Evolutionary conservation across 805 yeast genomes (phyloP).

Genomic region (Wickerhamomyces alni): DNA sequence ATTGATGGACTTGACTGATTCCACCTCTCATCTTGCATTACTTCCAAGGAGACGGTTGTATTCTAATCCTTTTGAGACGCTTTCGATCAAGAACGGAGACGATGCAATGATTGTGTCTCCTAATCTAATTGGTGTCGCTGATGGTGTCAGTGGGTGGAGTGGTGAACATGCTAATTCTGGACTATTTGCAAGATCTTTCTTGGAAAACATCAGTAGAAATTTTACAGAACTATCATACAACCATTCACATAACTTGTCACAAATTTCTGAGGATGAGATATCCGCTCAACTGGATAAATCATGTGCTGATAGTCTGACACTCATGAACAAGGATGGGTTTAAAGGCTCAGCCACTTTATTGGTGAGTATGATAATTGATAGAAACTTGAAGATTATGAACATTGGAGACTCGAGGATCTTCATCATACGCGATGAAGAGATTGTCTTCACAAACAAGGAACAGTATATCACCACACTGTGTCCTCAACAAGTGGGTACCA

Average conservation of each 20-base stretch:
- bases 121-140: constrained; percentile 47
- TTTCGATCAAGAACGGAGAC: constrained; percentile 48
- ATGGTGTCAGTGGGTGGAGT: constrained; percentile 55
- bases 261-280: constrained; percentile 37
- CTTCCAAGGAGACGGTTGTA: constrained; percentile 46
- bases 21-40: constrained; percentile 34
- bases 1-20: constrained; percentile 44
- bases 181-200: constrained; percentile 45
- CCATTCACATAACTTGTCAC: constrained; percentile 26
- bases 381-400: constrained; percentile 38
- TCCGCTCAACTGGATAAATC: constrained; percentile 40
- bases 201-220: constrained; percentile 41
- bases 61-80: constrained; percentile 47
- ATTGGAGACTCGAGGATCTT: constrained; percentile 48
- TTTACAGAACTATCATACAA: constrained; percentile 21
- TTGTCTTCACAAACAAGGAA: constrained; percentile 38
- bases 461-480: constrained; percentile 41
- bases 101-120: constrained; percentile 54
- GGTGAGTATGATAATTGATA: constrained; percentile 43
- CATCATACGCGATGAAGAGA: constrained; percentile 40
- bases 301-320: constrained; percentile 39
- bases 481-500: constrained; percentile 52
- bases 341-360: constrained; percentile 46
- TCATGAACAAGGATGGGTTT: constrained; percentile 43
- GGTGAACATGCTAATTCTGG: constrained; percentile 41